Evolutionary conservation across 805 yeast species (phyloP), one percentile per base, ranked within the genome.

Genomic region (Candida khao-thaluensis): DNA sequence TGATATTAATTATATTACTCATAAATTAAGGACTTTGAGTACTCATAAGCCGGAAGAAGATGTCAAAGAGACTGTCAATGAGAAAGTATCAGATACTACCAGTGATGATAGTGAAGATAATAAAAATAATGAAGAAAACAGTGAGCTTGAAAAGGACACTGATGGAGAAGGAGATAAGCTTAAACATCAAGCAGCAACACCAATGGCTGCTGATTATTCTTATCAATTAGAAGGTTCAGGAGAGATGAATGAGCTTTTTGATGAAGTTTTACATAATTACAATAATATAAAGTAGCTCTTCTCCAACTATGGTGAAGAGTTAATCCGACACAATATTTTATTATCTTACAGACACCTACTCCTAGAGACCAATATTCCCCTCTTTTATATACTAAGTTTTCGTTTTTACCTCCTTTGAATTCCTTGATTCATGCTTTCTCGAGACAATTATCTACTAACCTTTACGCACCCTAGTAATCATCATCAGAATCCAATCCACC

Each of bases 401-500:
- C n/a, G n/a, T n/a, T n/a, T n/a, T n/a, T n/a, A n/a, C n/a, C n/a
- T n/a, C n/a, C n/a, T n/a, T n/a, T n/a, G n/a, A n/a, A n/a, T n/a
- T n/a, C n/a, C n/a, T n/a, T n/a, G n/a, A n/a, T n/a, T n/a, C n/a
- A n/a, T n/a, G n/a, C n/a, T n/a, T n/a, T n/a, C n/a, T n/a, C n/a
- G n/a, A n/a, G n/a, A n/a, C n/a, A n/a, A n/a, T n/a, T n/a, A n/a
- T n/a, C n/a, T n/a, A n/a, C n/a, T n/a, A n/a, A n/a, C n/a, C n/a
- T n/a, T n/a, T n/a, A n/a, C n/a, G n/a, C n/a, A n/a, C n/a, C n/a
- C 11, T 16, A 25, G 20, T 33, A 24, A 15, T 38, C 38, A 21
- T 31, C 62, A 18, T 42, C 54, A 23, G 62, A 69, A 35, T 45
- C 71, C n/a, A 57, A 62, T 12, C 54, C 64, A 6, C 45, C 56